Base-by-base conservation (phyloP, 345 rosid genomes). In the Turritis glabra region DNA sequence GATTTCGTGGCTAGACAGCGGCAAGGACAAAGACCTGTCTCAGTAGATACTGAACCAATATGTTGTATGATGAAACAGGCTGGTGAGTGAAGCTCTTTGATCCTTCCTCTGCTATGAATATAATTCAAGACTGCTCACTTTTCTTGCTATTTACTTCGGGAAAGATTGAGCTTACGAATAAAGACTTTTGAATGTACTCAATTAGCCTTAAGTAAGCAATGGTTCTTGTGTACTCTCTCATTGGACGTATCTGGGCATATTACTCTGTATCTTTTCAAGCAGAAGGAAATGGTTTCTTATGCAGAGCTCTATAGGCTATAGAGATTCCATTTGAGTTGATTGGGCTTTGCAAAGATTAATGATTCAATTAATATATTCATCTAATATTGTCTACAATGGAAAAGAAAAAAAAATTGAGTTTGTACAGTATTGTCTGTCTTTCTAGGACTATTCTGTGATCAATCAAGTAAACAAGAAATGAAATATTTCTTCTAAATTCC, bases 1-100 rank as follows among this genome's bases (percentile, higher is more conserved):
- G 50, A 67, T 90, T 69, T 78, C 79, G 4, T 83, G 74, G 87
- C 84, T 86, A n/a, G 89, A 81, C 7, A 72, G 58, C 68, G 85
- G 83, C 14, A 81, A 80, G 78, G 90, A 87, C 73, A 85, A 77
- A 85, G 92, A 84, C 79, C 74, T 73, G 21, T 21, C 33, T 55
- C 38, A 55, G 60, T 55, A n/a, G 7, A n/a, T 55, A n/a, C 21
- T 55, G 23, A 56, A 30, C 15, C 25, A 56, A 18, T 56, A 17
- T 30, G 23, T 56, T 56, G 41, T 30, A 55, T 56, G 62, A 56
- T 56, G 62, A 56, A 58, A 35, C n/a, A 58, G 26, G 64, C 18
- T 58, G 17, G 44, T 7, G 43, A 19, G 67, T 15, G 50, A 61
- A 40, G 13, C 15, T 62, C 32, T 61, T 25, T 8, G 33, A 22